These are phyloP conservation scores for Lupinus albus DNA, from an alignment of 306 rosid species.

Conservation along the genomic window DNA sequence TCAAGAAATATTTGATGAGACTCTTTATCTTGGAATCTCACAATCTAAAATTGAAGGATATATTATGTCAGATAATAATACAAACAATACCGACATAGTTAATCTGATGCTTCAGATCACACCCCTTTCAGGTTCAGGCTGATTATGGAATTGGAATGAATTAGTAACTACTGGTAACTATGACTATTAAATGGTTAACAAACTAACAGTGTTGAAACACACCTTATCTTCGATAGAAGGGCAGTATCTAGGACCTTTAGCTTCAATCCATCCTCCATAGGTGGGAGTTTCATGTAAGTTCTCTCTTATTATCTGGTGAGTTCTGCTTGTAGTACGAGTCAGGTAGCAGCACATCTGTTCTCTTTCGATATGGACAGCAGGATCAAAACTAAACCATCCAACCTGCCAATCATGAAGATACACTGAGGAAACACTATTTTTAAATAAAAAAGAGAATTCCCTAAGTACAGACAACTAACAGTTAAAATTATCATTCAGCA, in stretches of 20 bases:
- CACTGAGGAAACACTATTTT: constrained; percentile 34
- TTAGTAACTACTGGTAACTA: constrained; percentile 3
- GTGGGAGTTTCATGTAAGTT: constrained; percentile 97
- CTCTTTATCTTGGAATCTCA: constrained; percentile 88
- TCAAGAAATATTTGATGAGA: constrained; percentile 98
- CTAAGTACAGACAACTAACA: constrained; percentile 5
- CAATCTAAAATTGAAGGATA: constrained; percentile 58
- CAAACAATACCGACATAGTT: constrained; percentile 27
- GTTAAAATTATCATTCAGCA: constrained; percentile 24
- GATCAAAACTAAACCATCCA: constrained; percentile 95
- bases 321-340: constrained; percentile 85
- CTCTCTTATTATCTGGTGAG: constrained; percentile 88
- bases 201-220: constrained; percentile 30
- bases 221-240: constrained; percentile 99
- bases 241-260: constrained; percentile 98
- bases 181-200: constrained; percentile 7
- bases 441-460: constrained; percentile 30
- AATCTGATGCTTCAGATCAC: constrained; percentile 31
- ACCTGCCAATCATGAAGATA: constrained; percentile 65
- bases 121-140: constrained; percentile 11
- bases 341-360: constrained; percentile 98
- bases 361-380: constrained; percentile 85
- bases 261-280: constrained; percentile 98
- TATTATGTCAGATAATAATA: constrained; percentile 27
- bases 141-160: constrained; percentile 37